Conservation (phyloP, 805 yeast genomes). For the Pichia paraexigua region DNA sequence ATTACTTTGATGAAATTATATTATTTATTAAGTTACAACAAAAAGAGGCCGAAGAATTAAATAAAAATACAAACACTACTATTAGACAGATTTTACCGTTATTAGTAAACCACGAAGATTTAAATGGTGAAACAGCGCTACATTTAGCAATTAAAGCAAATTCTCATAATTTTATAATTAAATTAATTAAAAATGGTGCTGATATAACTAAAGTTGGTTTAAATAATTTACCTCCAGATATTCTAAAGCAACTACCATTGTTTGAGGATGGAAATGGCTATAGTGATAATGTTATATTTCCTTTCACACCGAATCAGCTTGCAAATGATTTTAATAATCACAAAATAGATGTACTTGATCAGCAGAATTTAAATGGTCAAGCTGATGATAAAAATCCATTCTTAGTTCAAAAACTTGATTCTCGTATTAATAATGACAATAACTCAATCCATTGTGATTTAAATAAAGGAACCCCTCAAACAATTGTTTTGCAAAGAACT, state of each 20-base stretch:
- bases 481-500: conserved; percentile 3
- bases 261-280: not conserved
- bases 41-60: conserved; percentile 23
- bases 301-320: not conserved
- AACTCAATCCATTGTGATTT: not conserved
- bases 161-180: conserved; percentile 36
- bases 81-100: conserved; percentile 43
- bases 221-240: conserved; percentile 16
- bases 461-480: conserved; percentile 4
- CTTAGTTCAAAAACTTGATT: not conserved
- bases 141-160: conserved; percentile 64
- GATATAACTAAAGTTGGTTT: conserved; percentile 21
- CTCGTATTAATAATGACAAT: not conserved
- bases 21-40: conserved; percentile 24
- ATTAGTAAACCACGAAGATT: conserved; percentile 68
- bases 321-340: not conserved
- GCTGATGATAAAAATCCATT: conserved; percentile 4
- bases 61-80: conserved; percentile 11
- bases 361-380: not conserved
- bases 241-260: conserved; percentile 13
- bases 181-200: conserved; percentile 42
- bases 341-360: not conserved
- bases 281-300: not conserved
- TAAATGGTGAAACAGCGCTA: conserved; percentile 76
- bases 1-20: conserved; percentile 38